These are phyloP conservation scores for Arachis monticola DNA, from an alignment of 331 rosid species.

Conservation along the genomic window DNA sequence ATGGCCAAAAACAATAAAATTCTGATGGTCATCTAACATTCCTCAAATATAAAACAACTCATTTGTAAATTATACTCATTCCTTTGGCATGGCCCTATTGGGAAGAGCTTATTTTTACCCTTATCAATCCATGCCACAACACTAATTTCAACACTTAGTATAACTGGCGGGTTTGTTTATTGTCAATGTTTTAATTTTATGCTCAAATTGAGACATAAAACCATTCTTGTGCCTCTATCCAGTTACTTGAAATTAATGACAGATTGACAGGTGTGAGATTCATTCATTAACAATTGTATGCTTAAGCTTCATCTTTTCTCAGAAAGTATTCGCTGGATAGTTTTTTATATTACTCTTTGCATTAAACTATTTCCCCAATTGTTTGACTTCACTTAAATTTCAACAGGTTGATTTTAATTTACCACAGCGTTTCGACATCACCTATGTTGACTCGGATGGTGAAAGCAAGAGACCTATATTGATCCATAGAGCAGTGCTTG, in stretches of 20 bases:
- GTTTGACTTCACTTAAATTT: slow-evolving; percentile 33
- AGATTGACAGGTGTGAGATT: not conserved
- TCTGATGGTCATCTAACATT: no score
- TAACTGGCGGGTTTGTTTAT: not conserved
- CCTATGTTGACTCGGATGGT: slow-evolving; percentile 80
- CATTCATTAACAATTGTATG: no score
- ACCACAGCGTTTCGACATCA: slow-evolving; percentile 91
- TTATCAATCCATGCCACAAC: not conserved
- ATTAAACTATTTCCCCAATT: slow-evolving; percentile 1
- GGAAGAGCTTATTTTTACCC: slow-evolving; percentile 9
- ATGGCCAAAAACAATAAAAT: no score
- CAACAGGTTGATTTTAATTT: slow-evolving; percentile 92
- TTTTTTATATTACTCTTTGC: slow-evolving; percentile 19
- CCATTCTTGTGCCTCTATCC: not conserved
- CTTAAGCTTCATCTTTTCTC: not conserved
- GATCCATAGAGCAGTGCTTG: slow-evolving; percentile 97
- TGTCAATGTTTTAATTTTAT: not conserved
- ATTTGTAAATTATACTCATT: slow-evolving; percentile 17
- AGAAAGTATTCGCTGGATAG: not conserved
- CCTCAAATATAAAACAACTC: not conserved
- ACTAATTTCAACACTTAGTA: slow-evolving; percentile 6
- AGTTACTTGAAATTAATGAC: no score
- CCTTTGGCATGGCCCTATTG: slow-evolving; percentile 18
- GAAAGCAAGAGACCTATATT: slow-evolving; percentile 86
- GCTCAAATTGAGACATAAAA: not conserved